A percentile compares a stretch with the other conserved stretches of the same genome.
These are phyloP conservation scores for Aspergillus tamarii DNA, from an alignment of 2,329 filamentous ascomycete species.

Conservation along the genomic window DNA sequence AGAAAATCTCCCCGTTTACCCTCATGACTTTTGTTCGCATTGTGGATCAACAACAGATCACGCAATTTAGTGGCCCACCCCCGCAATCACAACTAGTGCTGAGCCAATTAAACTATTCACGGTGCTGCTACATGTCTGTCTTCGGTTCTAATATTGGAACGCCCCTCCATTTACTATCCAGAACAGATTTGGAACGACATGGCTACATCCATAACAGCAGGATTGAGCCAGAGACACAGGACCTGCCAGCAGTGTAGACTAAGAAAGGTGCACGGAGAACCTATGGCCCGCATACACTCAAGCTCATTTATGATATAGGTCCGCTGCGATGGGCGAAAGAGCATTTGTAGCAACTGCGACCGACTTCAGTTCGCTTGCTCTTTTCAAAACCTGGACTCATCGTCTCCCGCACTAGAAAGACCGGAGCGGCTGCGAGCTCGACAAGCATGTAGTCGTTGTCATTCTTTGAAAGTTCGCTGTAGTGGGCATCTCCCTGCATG, in stretches of 20 bases:
- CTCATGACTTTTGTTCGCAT: not conserved
- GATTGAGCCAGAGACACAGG: not conserved
- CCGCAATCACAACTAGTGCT: not conserved
- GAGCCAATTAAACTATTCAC: not conserved
- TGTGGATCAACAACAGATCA: not conserved
- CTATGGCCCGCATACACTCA: not conserved
- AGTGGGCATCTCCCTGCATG: not conserved
- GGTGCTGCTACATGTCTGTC: not conserved
- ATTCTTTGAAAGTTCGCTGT: not conserved
- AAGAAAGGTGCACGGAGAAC: not conserved
- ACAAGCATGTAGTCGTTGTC: not conserved
- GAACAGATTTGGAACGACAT: not conserved
- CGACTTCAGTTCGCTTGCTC: not conserved
- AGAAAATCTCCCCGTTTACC: not conserved
- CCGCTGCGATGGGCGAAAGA: not conserved
- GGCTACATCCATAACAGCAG: not conserved
- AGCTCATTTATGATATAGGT: not conserved
- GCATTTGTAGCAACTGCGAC: not conserved
- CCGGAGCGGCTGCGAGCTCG: not conserved
- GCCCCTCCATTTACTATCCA: too few relatives aligned
- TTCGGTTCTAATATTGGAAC: not conserved
- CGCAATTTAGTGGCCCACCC: constrained; percentile 1
- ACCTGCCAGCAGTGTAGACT: not conserved
- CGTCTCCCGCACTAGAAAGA: not conserved
- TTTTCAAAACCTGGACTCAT: not conserved